Conservation (phyloP, 176 grass and related monocot species). For the Zea mays region Zm-B73-REFERENCE-NAM-5.0 NC_050097.1:231225001-231225500, state of each 20-base stretch:
- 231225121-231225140: neutral
- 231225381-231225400: neutral
- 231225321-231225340: neutral
- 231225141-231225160: neutral
- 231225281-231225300: neutral
- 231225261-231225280: neutral
- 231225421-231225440: constrained; percentile 24
- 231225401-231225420: constrained; percentile 15
- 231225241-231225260: neutral
- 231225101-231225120: neutral
- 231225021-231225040: neutral
- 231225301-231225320: neutral
- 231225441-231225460: constrained; percentile 24
- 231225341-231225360: neutral
- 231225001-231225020: neutral
- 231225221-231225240: neutral
- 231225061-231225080: neutral
- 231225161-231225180: neutral
- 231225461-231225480: constrained; percentile 18
- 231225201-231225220: neutral
- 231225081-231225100: neutral
- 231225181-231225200: neutral
- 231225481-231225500: constrained; percentile 87
- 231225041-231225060: neutral
- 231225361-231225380: neutral